A percentile compares a stretch with the other conserved stretches of the same genome.
Conservation (phyloP, 352 stramenopile genomes). For the Globisporangium sylvaticum region DNA sequence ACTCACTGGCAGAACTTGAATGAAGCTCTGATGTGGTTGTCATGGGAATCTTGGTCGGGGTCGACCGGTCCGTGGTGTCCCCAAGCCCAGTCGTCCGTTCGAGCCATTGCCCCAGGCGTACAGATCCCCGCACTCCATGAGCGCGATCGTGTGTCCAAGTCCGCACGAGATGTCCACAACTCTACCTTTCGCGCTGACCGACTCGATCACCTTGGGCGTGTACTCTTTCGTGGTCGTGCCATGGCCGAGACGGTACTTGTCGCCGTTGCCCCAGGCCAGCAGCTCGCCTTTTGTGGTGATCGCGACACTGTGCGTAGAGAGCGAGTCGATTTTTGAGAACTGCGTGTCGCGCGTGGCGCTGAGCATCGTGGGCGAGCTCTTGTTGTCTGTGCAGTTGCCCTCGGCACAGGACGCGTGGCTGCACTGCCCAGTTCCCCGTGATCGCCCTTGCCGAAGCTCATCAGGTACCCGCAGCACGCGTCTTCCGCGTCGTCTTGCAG, state of each 20-base stretch:
- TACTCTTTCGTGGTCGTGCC: conserved; percentile 75
- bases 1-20: not conserved
- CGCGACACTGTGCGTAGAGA: conserved; percentile 80
- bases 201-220: conserved; percentile 53
- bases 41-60: conserved; percentile 26
- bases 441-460: conserved; percentile 84
- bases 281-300: conserved; percentile 61
- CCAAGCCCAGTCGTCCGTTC: conserved; percentile 76
- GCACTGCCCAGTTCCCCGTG: conserved; percentile 82
- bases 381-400: conserved; percentile 83
- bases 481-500: conserved; percentile 26
- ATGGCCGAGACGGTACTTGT: conserved; percentile 80
- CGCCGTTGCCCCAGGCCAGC: conserved; percentile 80
- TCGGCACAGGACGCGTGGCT: conserved; percentile 59
- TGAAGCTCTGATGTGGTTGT: not conserved
- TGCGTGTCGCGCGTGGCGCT: conserved; percentile 39
- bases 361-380: conserved; percentile 60
- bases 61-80: conserved; percentile 73
- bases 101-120: conserved; percentile 85
- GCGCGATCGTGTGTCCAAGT: conserved; percentile 59
- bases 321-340: conserved; percentile 73
- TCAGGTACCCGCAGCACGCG: conserved; percentile 38
- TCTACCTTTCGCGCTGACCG: conserved; percentile 47
- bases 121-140: conserved; percentile 61
- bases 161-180: conserved; percentile 59